Base-by-base conservation (phyloP, 1,284 basidiomycete species). In the Pseudozyma thailandica region DNA sequence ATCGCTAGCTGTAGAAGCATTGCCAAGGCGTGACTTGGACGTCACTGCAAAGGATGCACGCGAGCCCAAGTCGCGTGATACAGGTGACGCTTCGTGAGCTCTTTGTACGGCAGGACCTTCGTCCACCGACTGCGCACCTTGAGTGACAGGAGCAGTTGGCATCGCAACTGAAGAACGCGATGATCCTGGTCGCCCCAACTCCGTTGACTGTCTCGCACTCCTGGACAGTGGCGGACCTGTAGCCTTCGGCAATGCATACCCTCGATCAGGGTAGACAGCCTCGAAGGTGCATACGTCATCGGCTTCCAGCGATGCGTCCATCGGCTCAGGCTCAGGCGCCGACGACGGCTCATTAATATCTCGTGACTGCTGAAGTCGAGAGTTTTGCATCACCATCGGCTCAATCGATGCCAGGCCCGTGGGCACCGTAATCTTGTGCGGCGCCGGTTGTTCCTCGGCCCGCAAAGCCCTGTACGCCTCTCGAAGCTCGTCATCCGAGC, bases 221-320 rank as follows among this genome's bases (percentile, higher is more conserved):
- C 46, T 38, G 16, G 54, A 52, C 20, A 52, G 41, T n/a, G 60
- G 52, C 12, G 52, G 52, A 6, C 43, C 43, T 13, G 38, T 20
- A 12, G 18, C n/a, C 13, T n/a, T 18, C 1, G 28, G n/a, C 6
- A 35, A 21, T 2, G 53, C 50, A 9, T 31, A 45, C 8, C 30
- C 35, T 26, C 52, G 56, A n/a, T 39, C 30, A 20, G 65, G 37
- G 15, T 57, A 30, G 10, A 69, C 59, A 6, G 59, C 38, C 21
- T 30, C 52, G 26, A 70, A 70, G 6, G 49, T 53, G 23, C 60
- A 63, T 0, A 60, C 66, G 30, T 70, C 59, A 6, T 69, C 66
- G 1, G 51, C 60, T 49, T 63, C 60, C 15, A 70, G 23, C 56
- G 56, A 43, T 13, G 54, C 50, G 15, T 20, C 45, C 42, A 38